phyloP scores from a whole-genome alignment of 148 eudicot species.

The Rhododendron ferrugineum region DNA sequence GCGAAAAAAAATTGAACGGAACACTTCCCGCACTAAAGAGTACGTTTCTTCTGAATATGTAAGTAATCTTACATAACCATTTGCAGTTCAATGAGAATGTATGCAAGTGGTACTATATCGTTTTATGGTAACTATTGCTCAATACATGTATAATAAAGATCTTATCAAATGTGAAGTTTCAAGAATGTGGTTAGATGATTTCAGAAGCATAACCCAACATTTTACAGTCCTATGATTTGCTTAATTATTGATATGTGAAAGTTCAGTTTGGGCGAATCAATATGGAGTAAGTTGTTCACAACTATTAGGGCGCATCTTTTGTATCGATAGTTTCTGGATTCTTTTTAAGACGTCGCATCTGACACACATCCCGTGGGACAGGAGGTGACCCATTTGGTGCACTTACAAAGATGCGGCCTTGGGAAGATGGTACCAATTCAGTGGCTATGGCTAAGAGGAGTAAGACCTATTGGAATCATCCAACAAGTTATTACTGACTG shows the following conservation, averaged over 20 bases:
- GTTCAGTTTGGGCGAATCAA: background rate
- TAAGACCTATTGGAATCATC: constrained; percentile 26
- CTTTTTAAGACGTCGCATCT: constrained; percentile 16
- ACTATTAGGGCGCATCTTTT: background rate
- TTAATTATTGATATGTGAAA: background rate
- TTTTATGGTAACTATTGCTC: background rate
- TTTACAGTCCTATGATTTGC: background rate
- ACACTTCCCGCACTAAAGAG: background rate
- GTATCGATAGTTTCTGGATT: background rate
- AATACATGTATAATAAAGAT: background rate
- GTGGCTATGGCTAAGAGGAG: constrained; percentile 93
- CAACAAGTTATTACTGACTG: background rate
- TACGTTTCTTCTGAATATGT: background rate
- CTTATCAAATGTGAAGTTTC: background rate
- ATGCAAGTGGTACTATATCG: background rate
- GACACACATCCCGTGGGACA: constrained; percentile 98
- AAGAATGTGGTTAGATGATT: background rate
- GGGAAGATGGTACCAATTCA: constrained; percentile 99
- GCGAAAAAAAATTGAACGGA: background rate
- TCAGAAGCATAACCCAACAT: background rate
- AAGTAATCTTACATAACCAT: background rate
- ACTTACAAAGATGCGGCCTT: constrained; percentile 89
- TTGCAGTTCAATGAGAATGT: background rate
- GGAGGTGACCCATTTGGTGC: constrained; percentile 96
- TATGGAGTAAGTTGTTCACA: background rate